phyloP scores from a whole-genome alignment of 208 protist species.

The Porcisia hertigi region DNA sequence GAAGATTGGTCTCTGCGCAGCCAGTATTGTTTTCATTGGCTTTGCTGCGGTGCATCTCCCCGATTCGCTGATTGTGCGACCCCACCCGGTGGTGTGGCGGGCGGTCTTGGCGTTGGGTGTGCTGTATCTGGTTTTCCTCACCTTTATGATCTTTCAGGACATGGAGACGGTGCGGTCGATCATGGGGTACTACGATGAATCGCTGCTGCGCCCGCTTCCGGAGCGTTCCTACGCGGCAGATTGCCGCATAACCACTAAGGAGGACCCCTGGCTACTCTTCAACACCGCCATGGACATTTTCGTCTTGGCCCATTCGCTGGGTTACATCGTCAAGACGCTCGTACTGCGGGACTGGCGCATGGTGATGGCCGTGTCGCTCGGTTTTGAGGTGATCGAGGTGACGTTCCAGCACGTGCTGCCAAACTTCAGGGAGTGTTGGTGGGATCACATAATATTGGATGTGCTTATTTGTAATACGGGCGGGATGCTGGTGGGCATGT shows the following conservation, averaged over 20 bases:
- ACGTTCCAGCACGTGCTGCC: constrained; percentile 94
- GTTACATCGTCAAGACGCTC: constrained; percentile 94
- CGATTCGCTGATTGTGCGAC: constrained; percentile 93
- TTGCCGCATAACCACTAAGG: constrained; percentile 90
- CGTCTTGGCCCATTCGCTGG: constrained; percentile 93
- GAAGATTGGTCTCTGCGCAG: constrained; percentile 72
- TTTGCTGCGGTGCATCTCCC: constrained; percentile 92
- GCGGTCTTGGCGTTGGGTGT: constrained; percentile 88
- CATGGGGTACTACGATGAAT: constrained; percentile 82
- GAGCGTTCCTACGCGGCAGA: constrained; percentile 94
- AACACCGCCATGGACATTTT: constrained; percentile 93
- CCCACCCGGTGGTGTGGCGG: constrained; percentile 96
- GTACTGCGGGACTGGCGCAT: constrained; percentile 93
- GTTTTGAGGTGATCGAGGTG: constrained; percentile 96
- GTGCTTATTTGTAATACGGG: constrained; percentile 95
- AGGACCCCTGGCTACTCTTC: constrained; percentile 80
- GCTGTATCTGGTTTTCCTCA: constrained; percentile 90
- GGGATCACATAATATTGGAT: constrained; percentile 97
- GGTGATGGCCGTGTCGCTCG: constrained; percentile 81
- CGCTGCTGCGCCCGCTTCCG: constrained; percentile 60
- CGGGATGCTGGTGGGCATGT: constrained; percentile 92
- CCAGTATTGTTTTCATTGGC: constrained; percentile 78
- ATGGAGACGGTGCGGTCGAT: constrained; percentile 56
- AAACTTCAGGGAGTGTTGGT: constrained; percentile 99
- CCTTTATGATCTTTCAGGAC: constrained; percentile 94